phyloP scores from a whole-genome alignment of 768 basidiomycete species.

The Suillus americanus region DNA sequence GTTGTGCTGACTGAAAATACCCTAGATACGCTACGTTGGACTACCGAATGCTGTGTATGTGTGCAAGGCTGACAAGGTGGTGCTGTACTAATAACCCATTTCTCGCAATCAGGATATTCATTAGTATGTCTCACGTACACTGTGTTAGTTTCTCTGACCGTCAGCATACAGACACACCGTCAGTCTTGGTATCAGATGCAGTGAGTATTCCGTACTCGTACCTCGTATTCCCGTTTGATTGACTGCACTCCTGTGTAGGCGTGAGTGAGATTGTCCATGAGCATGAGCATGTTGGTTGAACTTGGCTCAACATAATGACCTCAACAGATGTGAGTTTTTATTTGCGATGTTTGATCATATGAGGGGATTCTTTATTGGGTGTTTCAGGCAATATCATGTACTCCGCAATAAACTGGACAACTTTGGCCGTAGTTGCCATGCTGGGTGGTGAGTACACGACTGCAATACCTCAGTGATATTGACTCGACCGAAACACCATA shows the following conservation, averaged over 20 bases:
- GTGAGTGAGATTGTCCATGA: neutral
- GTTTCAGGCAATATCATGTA: neutral
- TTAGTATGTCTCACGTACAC: neutral
- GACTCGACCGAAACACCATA: neutral
- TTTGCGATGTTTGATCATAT: no score
- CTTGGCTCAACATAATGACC: neutral
- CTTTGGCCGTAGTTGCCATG: neutral
- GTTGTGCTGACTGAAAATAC: neutral
- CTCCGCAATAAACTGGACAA: neutral
- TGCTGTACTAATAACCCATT: neutral
- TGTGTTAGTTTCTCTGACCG: neutral
- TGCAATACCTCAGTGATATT: neutral
- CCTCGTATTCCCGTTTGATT: neutral
- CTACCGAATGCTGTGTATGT: neutral
- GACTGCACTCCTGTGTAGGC: neutral
- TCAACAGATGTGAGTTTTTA: neutral
- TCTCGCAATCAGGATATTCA: neutral
- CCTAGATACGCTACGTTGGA: neutral
- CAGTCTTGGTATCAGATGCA: neutral
- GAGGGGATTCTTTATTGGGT: neutral
- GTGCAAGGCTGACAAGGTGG: neutral
- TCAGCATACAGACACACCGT: neutral
- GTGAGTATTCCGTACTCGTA: neutral
- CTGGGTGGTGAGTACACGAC: neutral
- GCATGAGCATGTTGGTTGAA: neutral